Base-by-base conservation (phyloP, 2,329 filamentous ascomycete species). In the Mycosphaerella arachidis region DNA sequence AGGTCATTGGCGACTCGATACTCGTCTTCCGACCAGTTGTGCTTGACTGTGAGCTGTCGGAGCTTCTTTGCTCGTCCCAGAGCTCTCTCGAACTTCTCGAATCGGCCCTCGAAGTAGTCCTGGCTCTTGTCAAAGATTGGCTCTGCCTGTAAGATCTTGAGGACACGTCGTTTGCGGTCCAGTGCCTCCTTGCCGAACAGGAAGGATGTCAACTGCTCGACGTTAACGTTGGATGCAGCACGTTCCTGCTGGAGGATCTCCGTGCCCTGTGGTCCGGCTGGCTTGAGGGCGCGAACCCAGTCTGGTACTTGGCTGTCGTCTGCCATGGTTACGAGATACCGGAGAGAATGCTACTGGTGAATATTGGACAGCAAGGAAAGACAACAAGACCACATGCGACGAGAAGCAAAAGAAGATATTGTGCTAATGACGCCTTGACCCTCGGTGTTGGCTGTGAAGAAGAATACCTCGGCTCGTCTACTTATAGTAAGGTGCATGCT, bases 121-220 rank as follows among this genome's bases (percentile, higher is more conserved):
- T 88, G 85, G 3, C 85, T 85, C 77, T 92, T 92, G 75, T 92
- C 87, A 66, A 92, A 92, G 58, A 91, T 81, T 55, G 84, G 83
- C 60, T 92, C 87, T 0, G 80, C 73, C 67, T 86, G 78, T 5
- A 92, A 80, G n/a, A 90, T 80, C 52, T 82, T 76, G 6, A 91
- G 76, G 30, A 92, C 80, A 27, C 77, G 77, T 1, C 82, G 75
- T 68, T 87, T 86, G 48, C 83, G 79, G 58, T 86, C 79, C 10
- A 91, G 78, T 5, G 80, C 79, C 60, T 87, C 81, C 68, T 85
- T 84, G 24, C 86, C 88, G 73, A 89, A 88, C 51, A 92, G 79
- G 68, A 90, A 86, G 55, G 84, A 79, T 51, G 86, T 84, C 8
- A 92, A 79, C 70, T 86, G 83, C 60, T 88, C 82, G 20, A 90